Base-by-base conservation (phyloP, 2,329 filamentous ascomycete genomes). In the Aspergillus udagawae region DNA sequence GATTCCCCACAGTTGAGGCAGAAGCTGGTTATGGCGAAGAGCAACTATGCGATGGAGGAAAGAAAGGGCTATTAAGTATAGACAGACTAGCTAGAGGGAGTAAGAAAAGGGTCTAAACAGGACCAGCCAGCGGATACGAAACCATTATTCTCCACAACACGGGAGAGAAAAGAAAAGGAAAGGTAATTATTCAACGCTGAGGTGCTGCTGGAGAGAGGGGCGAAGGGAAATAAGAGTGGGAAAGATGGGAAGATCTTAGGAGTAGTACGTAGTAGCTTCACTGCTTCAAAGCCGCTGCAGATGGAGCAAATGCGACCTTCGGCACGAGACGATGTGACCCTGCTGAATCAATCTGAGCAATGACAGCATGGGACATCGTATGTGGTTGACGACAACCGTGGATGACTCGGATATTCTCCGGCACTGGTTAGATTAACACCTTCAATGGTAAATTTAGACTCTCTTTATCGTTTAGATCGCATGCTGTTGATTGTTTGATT, bases 311-410 rank as follows among this genome's bases (percentile, higher is more conserved):
- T 72, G 69, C 66, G 69, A 72, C 70, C 70, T 69, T 71, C 64
- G 66, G 62, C 66, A 65, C 59, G 63, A 70, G 65, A 60, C 69
- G 66, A 73, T 73, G 68, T 64, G 69, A 73, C 70, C 67, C 65
- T 72, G 65, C 38, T 51, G 49, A 21, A 45, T 45, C 42, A 20
- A 45, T 23, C 42, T 9, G 42, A 20, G 42, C 42, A 45, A 45
- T 38, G 17, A 45, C 42, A 45, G n/a, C 21, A 8, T 23, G 20
- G 10, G 42, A 45, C 42, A 23, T 47, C 21, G 23, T 47, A 3
- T 27, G 44, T 25, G 12, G 10, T 47, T 23, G 12, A 47, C 44
- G 14, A 47, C 44, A 47, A 17, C 44, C 3, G 23, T 47, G 44
- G 23, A 27, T 27, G 44, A 47, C 44, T 47, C 44, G 23, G n/a